Conservation (phyloP, 2,329 filamentous ascomycete species). For the Myriosclerotinia curreyana region DNA sequence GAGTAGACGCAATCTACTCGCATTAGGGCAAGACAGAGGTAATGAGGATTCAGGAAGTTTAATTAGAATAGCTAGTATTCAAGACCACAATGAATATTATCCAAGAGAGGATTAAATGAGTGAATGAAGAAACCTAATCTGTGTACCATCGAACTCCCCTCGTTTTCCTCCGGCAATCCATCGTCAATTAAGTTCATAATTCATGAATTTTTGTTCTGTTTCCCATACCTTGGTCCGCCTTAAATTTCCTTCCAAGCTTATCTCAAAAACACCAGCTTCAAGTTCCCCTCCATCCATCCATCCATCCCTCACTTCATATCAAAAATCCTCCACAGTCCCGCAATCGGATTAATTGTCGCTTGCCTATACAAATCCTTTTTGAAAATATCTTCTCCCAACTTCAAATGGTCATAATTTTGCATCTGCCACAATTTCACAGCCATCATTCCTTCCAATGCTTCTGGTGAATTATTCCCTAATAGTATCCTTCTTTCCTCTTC, state of each 20-base stretch:
- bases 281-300: neutral
- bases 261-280: neutral
- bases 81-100: neutral
- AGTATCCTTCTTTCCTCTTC: conserved; percentile 24
- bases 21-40: neutral
- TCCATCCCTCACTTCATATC: conserved; percentile 21
- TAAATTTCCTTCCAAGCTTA: no score
- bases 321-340: conserved; percentile 26
- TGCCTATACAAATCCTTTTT: conserved; percentile 23
- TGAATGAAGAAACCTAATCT: neutral
- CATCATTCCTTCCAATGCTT: conserved; percentile 25
- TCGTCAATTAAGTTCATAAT: neutral
- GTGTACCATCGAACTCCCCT: no score
- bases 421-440: conserved; percentile 25
- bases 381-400: conserved; percentile 27
- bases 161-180: neutral
- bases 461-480: conserved; percentile 22
- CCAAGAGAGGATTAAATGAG: neutral
- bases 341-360: conserved; percentile 24
- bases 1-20: no score
- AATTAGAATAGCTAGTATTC: neutral
- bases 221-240: no score
- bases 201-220: neutral
- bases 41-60: neutral
- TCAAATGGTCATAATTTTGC: conserved; percentile 22